Conservation (phyloP, 768 basidiomycete species). For the Mycena haematopus region DNA sequence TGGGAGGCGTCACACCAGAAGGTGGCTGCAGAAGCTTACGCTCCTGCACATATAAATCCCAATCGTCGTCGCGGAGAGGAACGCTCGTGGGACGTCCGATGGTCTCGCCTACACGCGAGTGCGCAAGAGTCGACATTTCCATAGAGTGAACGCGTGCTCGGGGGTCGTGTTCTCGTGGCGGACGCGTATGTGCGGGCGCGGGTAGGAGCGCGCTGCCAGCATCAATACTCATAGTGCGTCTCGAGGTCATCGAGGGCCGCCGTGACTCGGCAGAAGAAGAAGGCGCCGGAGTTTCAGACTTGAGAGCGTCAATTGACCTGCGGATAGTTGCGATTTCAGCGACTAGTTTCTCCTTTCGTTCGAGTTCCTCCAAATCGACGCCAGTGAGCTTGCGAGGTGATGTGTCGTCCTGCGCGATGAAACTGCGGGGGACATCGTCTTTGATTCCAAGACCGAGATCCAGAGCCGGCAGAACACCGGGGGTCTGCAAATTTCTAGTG, state of each 20-base stretch:
- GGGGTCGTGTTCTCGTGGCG: constrained; percentile 72
- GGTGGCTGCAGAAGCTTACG: constrained; percentile 87
- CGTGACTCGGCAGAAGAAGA: constrained; percentile 68
- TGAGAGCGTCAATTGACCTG: constrained; percentile 77
- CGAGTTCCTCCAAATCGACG: constrained; percentile 61
- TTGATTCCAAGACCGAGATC: constrained; percentile 80
- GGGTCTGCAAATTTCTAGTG: constrained; percentile 54
- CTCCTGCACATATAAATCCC: constrained; percentile 87
- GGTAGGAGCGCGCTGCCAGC: constrained; percentile 58
- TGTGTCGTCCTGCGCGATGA: constrained; percentile 57
- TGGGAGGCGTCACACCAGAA: constrained; percentile 79
- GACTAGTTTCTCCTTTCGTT: constrained; percentile 73
- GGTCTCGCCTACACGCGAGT: constrained; percentile 54
- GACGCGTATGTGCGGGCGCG: constrained; percentile 64
- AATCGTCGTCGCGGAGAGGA: constrained; percentile 78
- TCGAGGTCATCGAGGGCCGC: constrained; percentile 68
- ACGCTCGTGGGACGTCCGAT: constrained; percentile 75
- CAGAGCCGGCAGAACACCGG: constrained; percentile 68
- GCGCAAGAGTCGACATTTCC: constrained; percentile 62
- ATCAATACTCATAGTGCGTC: constrained; percentile 73
- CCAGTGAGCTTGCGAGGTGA: constrained; percentile 44
- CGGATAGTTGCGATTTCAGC: constrained; percentile 83
- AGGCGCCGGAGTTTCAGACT: constrained; percentile 73
- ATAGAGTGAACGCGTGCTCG: constrained; percentile 75
- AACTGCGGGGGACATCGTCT: constrained; percentile 74